phyloP scores from a whole-genome alignment of 805 yeast genomes.

The Suhomyces sp. region DNA sequence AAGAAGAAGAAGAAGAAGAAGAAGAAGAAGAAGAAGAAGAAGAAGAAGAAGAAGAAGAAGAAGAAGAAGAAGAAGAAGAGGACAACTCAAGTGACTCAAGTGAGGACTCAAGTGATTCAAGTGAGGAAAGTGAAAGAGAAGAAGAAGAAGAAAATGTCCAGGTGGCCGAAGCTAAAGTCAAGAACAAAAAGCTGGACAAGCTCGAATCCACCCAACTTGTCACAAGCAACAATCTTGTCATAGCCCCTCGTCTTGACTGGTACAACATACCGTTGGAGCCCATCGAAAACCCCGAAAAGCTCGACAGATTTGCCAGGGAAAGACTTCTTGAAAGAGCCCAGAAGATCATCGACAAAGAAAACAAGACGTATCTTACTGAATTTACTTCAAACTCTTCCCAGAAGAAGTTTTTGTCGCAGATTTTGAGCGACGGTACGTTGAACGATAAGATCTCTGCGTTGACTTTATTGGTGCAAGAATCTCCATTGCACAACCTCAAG shows the following conservation, averaged over 20 bases:
- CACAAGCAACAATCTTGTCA: conserved; percentile 50
- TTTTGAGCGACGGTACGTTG: conserved; percentile 87
- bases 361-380: conserved; percentile 66
- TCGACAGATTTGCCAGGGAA: conserved; percentile 55
- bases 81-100: background rate
- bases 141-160: conserved; percentile 13
- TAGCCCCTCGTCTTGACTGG: conserved; percentile 75
- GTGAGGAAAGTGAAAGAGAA: conserved; percentile 4
- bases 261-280: conserved; percentile 49
- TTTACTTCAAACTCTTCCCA: conserved; percentile 75
- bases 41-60: conserved; percentile 13
- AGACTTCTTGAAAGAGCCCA: conserved; percentile 65
- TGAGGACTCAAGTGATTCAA: background rate
- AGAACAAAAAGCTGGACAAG: conserved; percentile 21
- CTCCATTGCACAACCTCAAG: conserved; percentile 85
- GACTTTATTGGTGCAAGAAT: conserved; percentile 89
- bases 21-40: conserved; percentile 17
- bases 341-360: conserved; percentile 64
- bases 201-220: conserved; percentile 46
- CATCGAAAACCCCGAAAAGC: conserved; percentile 29
- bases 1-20: conserved; percentile 21
- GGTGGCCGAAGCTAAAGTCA: conserved; percentile 8
- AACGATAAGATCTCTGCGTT: conserved; percentile 94
- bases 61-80: conserved; percentile 4
- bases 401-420: conserved; percentile 82